These are phyloP conservation scores for Aspergillus baeticus DNA, from an alignment of 495 filamentous ascomycete genomes.

Conservation along the genomic window DNA sequence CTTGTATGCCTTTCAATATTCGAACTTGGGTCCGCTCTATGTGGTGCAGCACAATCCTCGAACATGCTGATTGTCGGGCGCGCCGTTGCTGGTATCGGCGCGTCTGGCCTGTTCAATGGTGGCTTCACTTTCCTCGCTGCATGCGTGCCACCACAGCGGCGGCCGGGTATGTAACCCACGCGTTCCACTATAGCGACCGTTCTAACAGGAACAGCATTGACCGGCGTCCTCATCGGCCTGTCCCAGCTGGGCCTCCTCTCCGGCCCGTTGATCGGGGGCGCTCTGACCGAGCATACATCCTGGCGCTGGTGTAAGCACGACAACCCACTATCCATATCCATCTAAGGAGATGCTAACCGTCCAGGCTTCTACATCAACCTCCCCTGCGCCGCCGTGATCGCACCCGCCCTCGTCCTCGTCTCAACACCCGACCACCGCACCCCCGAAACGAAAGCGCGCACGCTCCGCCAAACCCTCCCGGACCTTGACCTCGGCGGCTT, in stretches of 20 bases:
- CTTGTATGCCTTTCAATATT: neutral
- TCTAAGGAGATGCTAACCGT: neutral
- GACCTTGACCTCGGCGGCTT: no score
- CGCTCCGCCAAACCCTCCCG: no score
- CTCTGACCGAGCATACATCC: constrained; percentile 46
- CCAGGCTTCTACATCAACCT: constrained; percentile 57
- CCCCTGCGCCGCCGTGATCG: constrained; percentile 49
- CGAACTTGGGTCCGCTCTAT: neutral
- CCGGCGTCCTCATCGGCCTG: constrained; percentile 17
- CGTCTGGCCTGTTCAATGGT: neutral
- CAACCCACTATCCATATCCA: constrained; percentile 6
- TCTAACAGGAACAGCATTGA: no score
- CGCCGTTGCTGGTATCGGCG: neutral
- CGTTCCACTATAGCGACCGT: no score
- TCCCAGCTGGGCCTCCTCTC: constrained; percentile 37
- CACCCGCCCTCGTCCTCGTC: constrained; percentile 36
- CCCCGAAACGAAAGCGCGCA: no score
- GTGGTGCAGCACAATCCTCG: neutral
- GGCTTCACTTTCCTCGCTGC: neutral
- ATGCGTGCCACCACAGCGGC: neutral
- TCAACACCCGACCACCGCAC: no score
- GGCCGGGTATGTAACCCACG: neutral
- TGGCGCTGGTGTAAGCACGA: constrained; percentile 48
- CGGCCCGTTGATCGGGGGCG: constrained; percentile 56
- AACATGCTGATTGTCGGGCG: neutral